Base-by-base conservation (phyloP, 345 rosid genomes). In the Microthlaspi erraticum region DNA sequence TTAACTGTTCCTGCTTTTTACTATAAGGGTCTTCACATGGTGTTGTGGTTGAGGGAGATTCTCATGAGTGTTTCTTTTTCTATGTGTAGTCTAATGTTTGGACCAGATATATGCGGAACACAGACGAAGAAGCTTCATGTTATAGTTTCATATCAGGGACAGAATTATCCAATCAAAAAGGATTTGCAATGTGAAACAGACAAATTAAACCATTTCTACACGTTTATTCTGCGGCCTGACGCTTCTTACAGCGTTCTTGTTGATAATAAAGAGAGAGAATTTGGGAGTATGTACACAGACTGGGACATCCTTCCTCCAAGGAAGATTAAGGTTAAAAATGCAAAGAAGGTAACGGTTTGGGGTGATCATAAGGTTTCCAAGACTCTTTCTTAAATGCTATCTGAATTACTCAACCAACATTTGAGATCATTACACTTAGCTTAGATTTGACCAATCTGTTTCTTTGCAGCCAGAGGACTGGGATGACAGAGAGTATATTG, bases 281-380 rank as follows among this genome's bases (percentile, higher is more conserved):
- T 83, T 2, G 97, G 98, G 13, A 91, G 92, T 88, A 81, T 93
- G 91, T 91, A 93, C 76, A 80, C 86, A 20, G 97, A 93, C 53
- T 93, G 96, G 97, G 96, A 91, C 65, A 93, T 93, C 57, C 96
- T 93, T 81, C 97, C 98, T 43, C 98, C 98, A 0, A 82, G 74
- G 16, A 93, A 85, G 81, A 81, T 93, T 50, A 93, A 81, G 78
- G 91, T 77, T 72, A 71, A 82, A 29, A 84, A 87, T 52, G 97
- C 94, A 33, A 91, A 84, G 77, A 93, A 83, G 97, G 98, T 93
- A 74, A 48, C 41, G 44, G 45, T n/a, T 3, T 43, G 2, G 38
- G 29, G 29, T 26, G 57, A 62, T 66, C 17, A 31, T 34, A 55
- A 5, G 8, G 48, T 51, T 59, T 66, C 17, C 43, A 31, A 19